A percentile compares a stretch with the other conserved stretches of the same genome.
Conservation (phyloP, 106 monocot species). For the Allium sativum region DNA sequence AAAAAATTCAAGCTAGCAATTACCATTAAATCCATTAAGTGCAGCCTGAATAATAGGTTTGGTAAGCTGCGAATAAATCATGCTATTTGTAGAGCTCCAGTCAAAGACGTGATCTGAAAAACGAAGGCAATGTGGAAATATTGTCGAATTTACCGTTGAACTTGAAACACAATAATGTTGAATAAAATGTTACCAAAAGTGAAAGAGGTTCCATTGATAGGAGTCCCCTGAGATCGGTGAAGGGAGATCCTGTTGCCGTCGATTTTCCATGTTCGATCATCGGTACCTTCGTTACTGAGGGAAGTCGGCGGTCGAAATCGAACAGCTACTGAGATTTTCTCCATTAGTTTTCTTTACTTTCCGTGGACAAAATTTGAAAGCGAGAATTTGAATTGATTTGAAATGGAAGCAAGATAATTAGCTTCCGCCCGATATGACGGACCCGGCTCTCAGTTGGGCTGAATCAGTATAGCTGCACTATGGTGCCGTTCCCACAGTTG, state of each 20-base stretch:
- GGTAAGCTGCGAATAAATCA: conserved; percentile 45
- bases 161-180: background rate
- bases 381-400: conserved; percentile 2
- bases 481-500: too few species aligned
- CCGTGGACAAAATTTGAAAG: background rate
- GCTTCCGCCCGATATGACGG: too few species aligned
- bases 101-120: conserved; percentile 83
- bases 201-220: conserved; percentile 55
- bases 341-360: conserved; percentile 27
- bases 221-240: conserved; percentile 37
- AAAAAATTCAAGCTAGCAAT: background rate
- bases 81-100: conserved; percentile 30
- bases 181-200: conserved; percentile 45
- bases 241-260: conserved; percentile 75
- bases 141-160: background rate
- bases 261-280: conserved; percentile 49
- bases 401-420: background rate
- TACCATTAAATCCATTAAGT: conserved; percentile 86
- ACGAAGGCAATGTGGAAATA: background rate
- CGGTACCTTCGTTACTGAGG: conserved; percentile 1
- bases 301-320: conserved; percentile 64
- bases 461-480: too few species aligned
- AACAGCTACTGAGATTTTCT: conserved; percentile 89
- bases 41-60: conserved; percentile 70
- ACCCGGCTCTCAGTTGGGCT: too few species aligned